Conservation (phyloP, 257 asterid species). For the Ajuga chamaepitys region DNA sequence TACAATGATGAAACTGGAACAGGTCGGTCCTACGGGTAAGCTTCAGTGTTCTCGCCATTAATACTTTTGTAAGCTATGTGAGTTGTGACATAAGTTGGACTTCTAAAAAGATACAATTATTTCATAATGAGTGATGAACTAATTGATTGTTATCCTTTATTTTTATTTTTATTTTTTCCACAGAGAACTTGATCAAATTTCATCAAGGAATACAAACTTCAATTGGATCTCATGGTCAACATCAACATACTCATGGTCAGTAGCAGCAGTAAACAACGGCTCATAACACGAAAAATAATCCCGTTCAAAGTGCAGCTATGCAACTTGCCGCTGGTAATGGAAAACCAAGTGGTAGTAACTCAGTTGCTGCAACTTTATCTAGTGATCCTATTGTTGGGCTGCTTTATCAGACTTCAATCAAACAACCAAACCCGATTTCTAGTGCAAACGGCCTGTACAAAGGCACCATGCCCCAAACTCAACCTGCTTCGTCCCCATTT, state of each 20-base stretch:
- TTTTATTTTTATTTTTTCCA: neutral
- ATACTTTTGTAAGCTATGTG: neutral
- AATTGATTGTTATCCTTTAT: no score
- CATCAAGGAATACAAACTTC: constrained; percentile 48
- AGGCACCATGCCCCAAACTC: constrained; percentile 49
- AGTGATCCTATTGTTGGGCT: constrained; percentile 38
- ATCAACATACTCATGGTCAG: constrained; percentile 51
- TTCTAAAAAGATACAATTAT: no score
- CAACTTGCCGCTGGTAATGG: constrained; percentile 51
- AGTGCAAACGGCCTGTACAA: constrained; percentile 41
- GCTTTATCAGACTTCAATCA: constrained; percentile 72
- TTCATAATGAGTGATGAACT: neutral
- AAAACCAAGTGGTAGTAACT: constrained; percentile 33
- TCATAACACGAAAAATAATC: constrained; percentile 37
- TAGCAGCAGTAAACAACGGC: constrained; percentile 42
- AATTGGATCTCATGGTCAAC: constrained; percentile 44
- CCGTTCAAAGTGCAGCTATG: constrained; percentile 34
- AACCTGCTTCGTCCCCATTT: constrained; percentile 50
- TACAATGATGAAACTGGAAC: constrained; percentile 66
- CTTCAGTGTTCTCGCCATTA: constrained; percentile 1
- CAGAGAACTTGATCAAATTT: constrained; percentile 79
- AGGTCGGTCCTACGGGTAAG: constrained; percentile 98
- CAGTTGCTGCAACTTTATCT: constrained; percentile 41
- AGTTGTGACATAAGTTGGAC: no score
- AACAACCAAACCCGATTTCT: constrained; percentile 42